phyloP scores from a whole-genome alignment of 2,329 filamentous ascomycete species.

The Calonectria ilicicola region DNA sequence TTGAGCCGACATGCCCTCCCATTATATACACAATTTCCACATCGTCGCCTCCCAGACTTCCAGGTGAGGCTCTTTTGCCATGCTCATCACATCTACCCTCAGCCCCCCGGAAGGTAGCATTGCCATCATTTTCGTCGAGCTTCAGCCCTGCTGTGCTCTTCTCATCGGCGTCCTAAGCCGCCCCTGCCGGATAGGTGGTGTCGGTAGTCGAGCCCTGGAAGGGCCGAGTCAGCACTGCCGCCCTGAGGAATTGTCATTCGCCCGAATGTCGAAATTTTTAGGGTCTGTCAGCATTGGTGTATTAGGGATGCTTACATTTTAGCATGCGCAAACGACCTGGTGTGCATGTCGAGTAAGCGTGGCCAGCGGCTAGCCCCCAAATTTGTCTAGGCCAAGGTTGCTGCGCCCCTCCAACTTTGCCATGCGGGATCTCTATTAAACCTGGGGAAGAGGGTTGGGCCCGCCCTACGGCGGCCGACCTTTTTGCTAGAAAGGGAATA shows the following conservation, averaged over 20 bases:
- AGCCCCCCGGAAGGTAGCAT: slow-evolving; percentile 6
- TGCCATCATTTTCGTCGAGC: not conserved
- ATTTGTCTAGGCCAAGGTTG: not conserved
- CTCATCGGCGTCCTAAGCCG: slow-evolving; percentile 19
- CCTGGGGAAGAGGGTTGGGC: slow-evolving; percentile 16
- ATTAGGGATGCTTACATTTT: slow-evolving; percentile 7
- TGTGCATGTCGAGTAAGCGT: slow-evolving; percentile 11
- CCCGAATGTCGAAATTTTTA: not conserved
- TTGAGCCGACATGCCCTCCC: slow-evolving; percentile 17
- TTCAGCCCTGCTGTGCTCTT: slow-evolving; percentile 18
- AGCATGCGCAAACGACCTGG: not conserved
- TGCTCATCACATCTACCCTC: not conserved
- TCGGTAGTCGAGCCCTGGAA: not conserved
- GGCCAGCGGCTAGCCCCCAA: slow-evolving; percentile 21
- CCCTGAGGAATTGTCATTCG: slow-evolving; percentile 6
- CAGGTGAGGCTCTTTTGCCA: slow-evolving; percentile 4
- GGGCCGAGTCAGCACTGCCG: slow-evolving; percentile 18
- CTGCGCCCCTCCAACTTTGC: slow-evolving; percentile 11
- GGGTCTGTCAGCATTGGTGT: not conserved
- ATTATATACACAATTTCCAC: slow-evolving; percentile 40
- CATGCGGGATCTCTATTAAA: slow-evolving; percentile 10
- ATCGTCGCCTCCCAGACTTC: not conserved
- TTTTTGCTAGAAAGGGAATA: not conserved
- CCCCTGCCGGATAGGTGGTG: not conserved
- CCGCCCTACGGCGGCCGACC: slow-evolving; percentile 11